A percentile compares a stretch with the other conserved stretches of the same genome.
Conservation (phyloP, 805 yeast genomes). For the Metschnikowia gruessii region DNA sequence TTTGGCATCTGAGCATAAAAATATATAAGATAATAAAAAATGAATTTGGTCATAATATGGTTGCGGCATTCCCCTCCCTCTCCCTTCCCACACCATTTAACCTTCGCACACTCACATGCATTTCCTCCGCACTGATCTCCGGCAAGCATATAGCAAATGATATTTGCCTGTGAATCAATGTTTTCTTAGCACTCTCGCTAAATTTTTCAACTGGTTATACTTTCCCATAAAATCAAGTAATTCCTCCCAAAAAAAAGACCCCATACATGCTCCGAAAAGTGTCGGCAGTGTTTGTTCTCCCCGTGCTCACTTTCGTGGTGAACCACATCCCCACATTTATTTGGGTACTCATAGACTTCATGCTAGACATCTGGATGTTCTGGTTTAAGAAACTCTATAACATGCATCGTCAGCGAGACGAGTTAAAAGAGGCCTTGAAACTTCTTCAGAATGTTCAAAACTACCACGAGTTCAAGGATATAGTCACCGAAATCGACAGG, state of each 20-base stretch:
- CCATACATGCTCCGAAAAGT: constrained; percentile 13
- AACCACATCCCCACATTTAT: constrained; percentile 39
- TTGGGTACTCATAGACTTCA: constrained; percentile 43
- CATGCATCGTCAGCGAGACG: constrained; percentile 39
- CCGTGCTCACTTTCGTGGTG: constrained; percentile 26
- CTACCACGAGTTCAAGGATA: constrained; percentile 69
- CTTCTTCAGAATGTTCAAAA: constrained; percentile 50
- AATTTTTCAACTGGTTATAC: neutral
- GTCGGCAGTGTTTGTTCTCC: constrained; percentile 14
- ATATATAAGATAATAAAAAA: too few species aligned
- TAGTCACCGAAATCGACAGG: constrained; percentile 49
- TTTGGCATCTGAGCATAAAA: too few species aligned
- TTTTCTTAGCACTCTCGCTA: neutral
- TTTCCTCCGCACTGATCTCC: neutral
- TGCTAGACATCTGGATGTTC: constrained; percentile 44
- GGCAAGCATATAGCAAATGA: neutral
- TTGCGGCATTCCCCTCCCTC: neutral
- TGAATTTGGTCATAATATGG: neutral
- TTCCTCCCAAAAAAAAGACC: neutral
- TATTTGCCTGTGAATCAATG: neutral
- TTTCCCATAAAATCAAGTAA: neutral
- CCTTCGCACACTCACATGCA: constrained; percentile 1
- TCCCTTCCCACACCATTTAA: neutral
- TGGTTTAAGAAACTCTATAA: constrained; percentile 42
- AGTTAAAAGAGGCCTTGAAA: constrained; percentile 47